A percentile compares a stretch with the other conserved stretches of the same genome.
These are phyloP conservation scores for Tolypocladium amazonense DNA, from an alignment of 2,329 filamentous ascomycete genomes.

Conservation along the genomic window DNA sequence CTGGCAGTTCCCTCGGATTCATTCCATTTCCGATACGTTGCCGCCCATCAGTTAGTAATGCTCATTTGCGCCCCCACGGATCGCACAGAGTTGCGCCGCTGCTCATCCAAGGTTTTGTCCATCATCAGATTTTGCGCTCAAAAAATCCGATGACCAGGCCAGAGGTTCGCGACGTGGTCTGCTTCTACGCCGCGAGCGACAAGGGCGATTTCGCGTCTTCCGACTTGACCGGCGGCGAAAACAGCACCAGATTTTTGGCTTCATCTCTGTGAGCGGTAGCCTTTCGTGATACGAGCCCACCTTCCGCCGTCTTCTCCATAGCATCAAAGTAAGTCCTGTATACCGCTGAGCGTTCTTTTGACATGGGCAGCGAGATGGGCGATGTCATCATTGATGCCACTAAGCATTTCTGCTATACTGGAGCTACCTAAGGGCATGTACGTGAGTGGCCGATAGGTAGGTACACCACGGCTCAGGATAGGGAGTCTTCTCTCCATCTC, in stretches of 20 bases:
- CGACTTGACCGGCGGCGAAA: slow-evolving; percentile 32
- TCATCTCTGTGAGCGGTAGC: neutral
- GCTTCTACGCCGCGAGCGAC: slow-evolving; percentile 79
- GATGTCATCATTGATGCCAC: neutral
- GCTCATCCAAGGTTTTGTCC: neutral
- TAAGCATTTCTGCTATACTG: neutral
- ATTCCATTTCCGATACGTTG: too few species aligned
- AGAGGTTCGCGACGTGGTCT: slow-evolving; percentile 55
- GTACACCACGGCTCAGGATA: neutral
- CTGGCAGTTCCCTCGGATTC: too few species aligned
- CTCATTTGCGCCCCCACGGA: neutral
- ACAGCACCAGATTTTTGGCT: slow-evolving; percentile 10
- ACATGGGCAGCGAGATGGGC: slow-evolving; percentile 1
- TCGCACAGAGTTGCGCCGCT: neutral
- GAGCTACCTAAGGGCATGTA: neutral
- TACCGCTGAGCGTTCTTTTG: neutral
- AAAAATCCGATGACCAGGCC: slow-evolving; percentile 19
- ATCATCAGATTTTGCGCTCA: neutral
- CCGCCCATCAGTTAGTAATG: neutral
- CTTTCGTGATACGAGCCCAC: neutral
- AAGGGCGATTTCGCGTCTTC: slow-evolving; percentile 70
- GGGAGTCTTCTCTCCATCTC: slow-evolving; percentile 3
- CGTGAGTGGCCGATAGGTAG: neutral
- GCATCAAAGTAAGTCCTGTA: neutral
- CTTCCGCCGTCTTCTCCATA: neutral